Evolutionary conservation across 1,139 yeast genomes (phyloP).

Genomic region (Magnusiomyces magnusii): DNA sequence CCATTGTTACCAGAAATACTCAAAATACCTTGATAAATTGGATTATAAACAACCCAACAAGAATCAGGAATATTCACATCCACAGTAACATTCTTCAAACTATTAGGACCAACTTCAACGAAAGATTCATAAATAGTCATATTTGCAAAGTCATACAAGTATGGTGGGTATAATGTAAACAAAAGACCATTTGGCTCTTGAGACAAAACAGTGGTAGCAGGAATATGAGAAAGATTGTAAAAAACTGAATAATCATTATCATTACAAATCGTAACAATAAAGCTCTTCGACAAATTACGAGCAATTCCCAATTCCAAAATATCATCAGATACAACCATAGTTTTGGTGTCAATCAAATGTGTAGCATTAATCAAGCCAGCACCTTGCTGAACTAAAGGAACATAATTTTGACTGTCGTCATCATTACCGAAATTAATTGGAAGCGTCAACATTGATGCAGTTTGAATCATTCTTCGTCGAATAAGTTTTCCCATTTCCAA

Average conservation of each 20-base stretch:
- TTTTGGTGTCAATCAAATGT: slow-evolving; percentile 34
- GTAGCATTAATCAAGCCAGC: slow-evolving; percentile 33
- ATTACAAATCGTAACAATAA: slow-evolving; percentile 16
- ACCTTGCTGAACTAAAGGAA: slow-evolving; percentile 22
- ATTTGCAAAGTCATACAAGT: slow-evolving; percentile 11
- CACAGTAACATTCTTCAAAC: background rate
- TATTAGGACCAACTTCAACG: background rate
- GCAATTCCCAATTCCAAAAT: slow-evolving; percentile 16
- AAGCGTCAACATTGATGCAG: slow-evolving; percentile 8
- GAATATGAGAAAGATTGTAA: slow-evolving; percentile 14
- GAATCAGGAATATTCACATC: background rate
- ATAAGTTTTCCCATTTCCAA: background rate
- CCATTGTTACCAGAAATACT: slow-evolving; percentile 18
- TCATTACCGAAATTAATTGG: background rate
- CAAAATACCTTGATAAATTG: slow-evolving; percentile 1
- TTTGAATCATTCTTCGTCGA: too few relatives aligned
- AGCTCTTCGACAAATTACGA: slow-evolving; percentile 8
- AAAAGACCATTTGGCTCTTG: background rate
- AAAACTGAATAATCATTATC: slow-evolving; percentile 14
- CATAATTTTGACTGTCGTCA: background rate
- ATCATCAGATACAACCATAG: slow-evolving; percentile 19
- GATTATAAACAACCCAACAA: background rate
- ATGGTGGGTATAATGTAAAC: slow-evolving; percentile 12
- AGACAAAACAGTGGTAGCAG: slow-evolving; percentile 13
- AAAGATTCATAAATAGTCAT: background rate